phyloP scores from a whole-genome alignment of 371 early-diverging fungal genomes.

The Syncephalis plumigaleata region DNA sequence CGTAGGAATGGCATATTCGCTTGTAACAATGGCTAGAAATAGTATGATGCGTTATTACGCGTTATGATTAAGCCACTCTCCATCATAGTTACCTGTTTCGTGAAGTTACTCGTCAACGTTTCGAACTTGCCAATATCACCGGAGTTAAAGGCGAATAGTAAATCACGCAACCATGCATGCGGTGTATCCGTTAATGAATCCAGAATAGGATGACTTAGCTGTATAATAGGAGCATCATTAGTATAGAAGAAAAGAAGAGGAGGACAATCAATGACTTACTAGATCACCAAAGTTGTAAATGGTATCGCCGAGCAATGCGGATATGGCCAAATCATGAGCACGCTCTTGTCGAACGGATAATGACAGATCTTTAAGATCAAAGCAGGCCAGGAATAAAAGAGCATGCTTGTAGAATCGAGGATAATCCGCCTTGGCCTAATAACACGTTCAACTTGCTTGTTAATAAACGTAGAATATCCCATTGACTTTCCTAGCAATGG shows the following conservation, averaged over 20 bases:
- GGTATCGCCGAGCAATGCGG: slow-evolving; percentile 84
- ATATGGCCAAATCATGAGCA: slow-evolving; percentile 79
- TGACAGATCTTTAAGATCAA: slow-evolving; percentile 62
- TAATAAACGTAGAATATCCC: too few relatives aligned
- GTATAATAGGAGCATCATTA: not conserved
- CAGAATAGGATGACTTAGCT: slow-evolving; percentile 90
- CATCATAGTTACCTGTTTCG: slow-evolving; percentile 33
- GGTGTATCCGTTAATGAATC: slow-evolving; percentile 60
- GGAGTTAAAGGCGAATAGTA: slow-evolving; percentile 82
- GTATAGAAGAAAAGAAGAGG: not conserved
- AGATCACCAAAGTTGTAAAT: slow-evolving; percentile 98
- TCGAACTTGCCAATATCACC: slow-evolving; percentile 91
- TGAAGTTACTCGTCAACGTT: slow-evolving; percentile 48
- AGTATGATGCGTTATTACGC: not conserved
- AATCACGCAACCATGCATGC: slow-evolving; percentile 69
- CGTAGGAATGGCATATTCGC: slow-evolving; percentile 51
- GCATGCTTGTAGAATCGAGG: slow-evolving; percentile 90
- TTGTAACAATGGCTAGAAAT: slow-evolving; percentile 50
- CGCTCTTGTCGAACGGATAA: slow-evolving; percentile 56
- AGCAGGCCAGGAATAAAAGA: slow-evolving; percentile 79
- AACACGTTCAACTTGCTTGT: too few relatives aligned
- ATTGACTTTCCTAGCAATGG: too few relatives aligned
- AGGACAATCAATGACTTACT: slow-evolving; percentile 21
- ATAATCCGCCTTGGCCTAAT: slow-evolving; percentile 73
- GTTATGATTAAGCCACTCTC: not conserved